A percentile compares a stretch with the other conserved stretches of the same genome.
phyloP scores from a whole-genome alignment of 345 rosid genomes.

The Lepidium didymum region DNA sequence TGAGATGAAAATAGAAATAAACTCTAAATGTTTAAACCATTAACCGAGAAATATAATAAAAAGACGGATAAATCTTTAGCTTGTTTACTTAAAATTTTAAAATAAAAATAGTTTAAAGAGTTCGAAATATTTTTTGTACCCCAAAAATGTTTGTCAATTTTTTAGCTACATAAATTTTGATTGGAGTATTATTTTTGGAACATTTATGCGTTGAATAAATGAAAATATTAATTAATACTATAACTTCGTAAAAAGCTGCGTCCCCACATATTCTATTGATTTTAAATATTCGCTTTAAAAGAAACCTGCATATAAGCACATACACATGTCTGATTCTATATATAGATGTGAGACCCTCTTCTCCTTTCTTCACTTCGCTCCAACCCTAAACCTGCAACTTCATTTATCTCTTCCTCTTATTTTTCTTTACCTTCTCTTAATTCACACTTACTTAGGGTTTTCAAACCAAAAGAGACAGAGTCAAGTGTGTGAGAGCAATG shows the following conservation, averaged over 20 bases:
- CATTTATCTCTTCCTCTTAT: not conserved
- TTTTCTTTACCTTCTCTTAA: not conserved
- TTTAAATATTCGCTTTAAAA: conserved; percentile 22
- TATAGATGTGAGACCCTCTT: conserved; percentile 23
- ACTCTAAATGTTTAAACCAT: too few species aligned
- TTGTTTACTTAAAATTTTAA: too few species aligned
- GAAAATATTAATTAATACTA: not conserved
- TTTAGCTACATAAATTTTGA: too few species aligned
- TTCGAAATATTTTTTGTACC: too few species aligned
- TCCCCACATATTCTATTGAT: conserved; percentile 25
- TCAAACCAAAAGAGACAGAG: not conserved
- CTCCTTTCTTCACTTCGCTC: conserved; percentile 24
- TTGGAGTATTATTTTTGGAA: too few species aligned
- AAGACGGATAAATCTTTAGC: too few species aligned
- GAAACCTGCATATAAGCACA: conserved; percentile 13
- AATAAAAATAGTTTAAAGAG: too few species aligned
- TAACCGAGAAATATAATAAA: too few species aligned
- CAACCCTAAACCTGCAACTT: conserved; percentile 14
- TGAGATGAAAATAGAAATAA: too few species aligned
- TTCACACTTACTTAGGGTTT: conserved; percentile 2
- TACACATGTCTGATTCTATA: conserved; percentile 28
- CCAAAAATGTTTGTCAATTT: too few species aligned
- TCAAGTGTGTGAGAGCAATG: conserved; percentile 7
- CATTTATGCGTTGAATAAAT: not conserved
- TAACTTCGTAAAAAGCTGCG: conserved; percentile 26